A percentile compares a stretch with the other conserved stretches of the same genome.
Conservation (phyloP, 148 eudicot species). For the Linanthus parryae region DNA sequence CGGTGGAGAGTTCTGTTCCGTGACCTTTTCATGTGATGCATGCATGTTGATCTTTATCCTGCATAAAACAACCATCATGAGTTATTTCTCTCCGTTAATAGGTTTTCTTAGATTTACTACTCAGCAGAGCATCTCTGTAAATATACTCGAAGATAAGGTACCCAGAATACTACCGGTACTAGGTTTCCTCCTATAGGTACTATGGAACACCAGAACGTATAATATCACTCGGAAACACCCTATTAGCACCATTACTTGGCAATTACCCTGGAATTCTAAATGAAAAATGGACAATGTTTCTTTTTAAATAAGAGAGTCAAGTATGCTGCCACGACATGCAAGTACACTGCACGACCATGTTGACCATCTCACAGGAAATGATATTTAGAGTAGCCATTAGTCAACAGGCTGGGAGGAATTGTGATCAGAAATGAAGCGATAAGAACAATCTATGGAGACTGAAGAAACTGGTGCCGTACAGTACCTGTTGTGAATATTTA, state of each 20-base stretch:
- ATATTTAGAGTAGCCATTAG: neutral
- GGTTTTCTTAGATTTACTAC: neutral
- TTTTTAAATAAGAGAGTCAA: neutral
- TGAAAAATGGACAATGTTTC: neutral
- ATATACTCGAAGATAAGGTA: too few species aligned
- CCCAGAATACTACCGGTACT: too few species aligned
- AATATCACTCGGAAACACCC: neutral
- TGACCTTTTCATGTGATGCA: conserved; percentile 57
- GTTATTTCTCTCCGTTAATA: neutral
- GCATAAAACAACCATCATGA: conserved; percentile 13
- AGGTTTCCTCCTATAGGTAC: too few species aligned
- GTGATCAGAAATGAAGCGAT: neutral
- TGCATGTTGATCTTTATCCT: conserved; percentile 97
- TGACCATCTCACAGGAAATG: neutral
- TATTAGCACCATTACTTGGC: neutral
- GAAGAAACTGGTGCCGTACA: neutral
- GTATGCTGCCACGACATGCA: neutral
- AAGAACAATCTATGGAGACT: neutral
- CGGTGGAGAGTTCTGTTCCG: conserved; percentile 24
- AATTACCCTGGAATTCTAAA: too few species aligned
- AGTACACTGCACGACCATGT: neutral
- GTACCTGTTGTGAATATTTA: conserved; percentile 93
- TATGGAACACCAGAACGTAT: neutral
- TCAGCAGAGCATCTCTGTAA: neutral
- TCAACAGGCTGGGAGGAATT: neutral